A percentile compares a stretch with the other conserved stretches of the same genome.
phyloP scores from a whole-genome alignment of 2,329 filamentous ascomycete genomes.

The Penicillium griseofulvum region DNA sequence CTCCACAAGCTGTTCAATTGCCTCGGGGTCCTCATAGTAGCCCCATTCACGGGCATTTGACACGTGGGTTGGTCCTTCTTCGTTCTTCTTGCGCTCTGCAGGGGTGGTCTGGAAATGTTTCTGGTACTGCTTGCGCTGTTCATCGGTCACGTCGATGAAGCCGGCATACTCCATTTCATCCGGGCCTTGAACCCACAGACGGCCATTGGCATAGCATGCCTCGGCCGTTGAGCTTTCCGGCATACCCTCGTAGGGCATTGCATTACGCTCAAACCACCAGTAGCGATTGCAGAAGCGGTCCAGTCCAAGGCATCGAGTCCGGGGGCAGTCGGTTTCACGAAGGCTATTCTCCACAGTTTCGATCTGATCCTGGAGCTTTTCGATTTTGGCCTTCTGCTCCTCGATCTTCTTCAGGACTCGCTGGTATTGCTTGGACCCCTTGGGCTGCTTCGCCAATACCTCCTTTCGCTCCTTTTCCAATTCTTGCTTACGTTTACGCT shows the following conservation, averaged over 20 bases:
- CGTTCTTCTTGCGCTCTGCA: slow-evolving; percentile 75
- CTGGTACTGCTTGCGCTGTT: slow-evolving; percentile 72
- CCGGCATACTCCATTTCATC: slow-evolving; percentile 83
- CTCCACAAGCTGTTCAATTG: slow-evolving; percentile 73
- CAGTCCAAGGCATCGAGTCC: slow-evolving; percentile 84
- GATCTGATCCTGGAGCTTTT: slow-evolving; percentile 81
- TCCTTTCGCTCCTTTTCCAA: slow-evolving; percentile 67
- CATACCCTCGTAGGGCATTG: slow-evolving; percentile 90
- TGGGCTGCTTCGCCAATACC: slow-evolving; percentile 64
- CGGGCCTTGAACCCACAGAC: slow-evolving; percentile 94
- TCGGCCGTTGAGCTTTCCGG: slow-evolving; percentile 83
- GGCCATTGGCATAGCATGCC: slow-evolving; percentile 88
- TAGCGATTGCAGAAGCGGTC: slow-evolving; percentile 98
- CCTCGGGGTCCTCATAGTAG: slow-evolving; percentile 77
- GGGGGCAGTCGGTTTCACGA: slow-evolving; percentile 87
- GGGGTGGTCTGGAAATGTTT: slow-evolving; percentile 77
- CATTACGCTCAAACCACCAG: slow-evolving; percentile 98
- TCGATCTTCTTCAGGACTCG: slow-evolving; percentile 86
- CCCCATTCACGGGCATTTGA: slow-evolving; percentile 81
- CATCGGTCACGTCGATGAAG: slow-evolving; percentile 73
- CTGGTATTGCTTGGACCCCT: slow-evolving; percentile 84
- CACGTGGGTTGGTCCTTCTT: slow-evolving; percentile 81
- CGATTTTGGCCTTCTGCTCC: slow-evolving; percentile 77
- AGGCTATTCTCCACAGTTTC: slow-evolving; percentile 84
- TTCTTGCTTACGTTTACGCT: slow-evolving; percentile 74